phyloP scores from a whole-genome alignment of 2,329 filamentous ascomycete species.

The Monosporascus sp. region DNA sequence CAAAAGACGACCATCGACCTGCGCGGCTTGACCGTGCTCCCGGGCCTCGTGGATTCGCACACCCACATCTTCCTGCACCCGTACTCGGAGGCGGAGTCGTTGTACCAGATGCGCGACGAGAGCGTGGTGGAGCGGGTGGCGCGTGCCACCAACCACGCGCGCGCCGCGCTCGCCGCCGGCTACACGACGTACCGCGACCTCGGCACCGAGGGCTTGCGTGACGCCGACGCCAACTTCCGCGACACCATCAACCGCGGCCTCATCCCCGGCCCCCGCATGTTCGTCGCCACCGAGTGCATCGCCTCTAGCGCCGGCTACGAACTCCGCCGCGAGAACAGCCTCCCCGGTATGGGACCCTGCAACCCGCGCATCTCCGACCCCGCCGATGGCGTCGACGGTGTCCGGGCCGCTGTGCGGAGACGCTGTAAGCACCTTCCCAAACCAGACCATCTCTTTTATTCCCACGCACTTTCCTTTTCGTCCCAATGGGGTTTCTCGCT shows the following conservation, averaged over 20 bases:
- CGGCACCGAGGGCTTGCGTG: constrained; percentile 46
- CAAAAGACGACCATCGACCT: constrained; percentile 39
- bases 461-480: background rate
- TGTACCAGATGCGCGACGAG: constrained; percentile 52
- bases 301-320: constrained; percentile 47
- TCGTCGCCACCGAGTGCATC: constrained; percentile 48
- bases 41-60: constrained; percentile 51
- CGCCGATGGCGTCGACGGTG: constrained; percentile 43
- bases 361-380: constrained; percentile 36
- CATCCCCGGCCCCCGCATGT: constrained; percentile 49
- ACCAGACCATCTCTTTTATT: background rate
- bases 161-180: constrained; percentile 48
- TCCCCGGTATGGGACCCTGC: constrained; percentile 21
- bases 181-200: constrained; percentile 57
- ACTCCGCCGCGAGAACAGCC: constrained; percentile 40
- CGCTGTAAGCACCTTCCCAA: constrained; percentile 15
- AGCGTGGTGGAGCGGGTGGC: constrained; percentile 52
- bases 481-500: background rate
- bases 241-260: constrained; percentile 51
- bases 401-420: constrained; percentile 40
- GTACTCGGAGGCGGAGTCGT: constrained; percentile 29
- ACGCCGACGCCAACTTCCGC: constrained; percentile 45
- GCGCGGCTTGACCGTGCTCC: constrained; percentile 46
- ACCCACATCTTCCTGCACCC: constrained; percentile 53
- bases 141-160: constrained; percentile 48